Conservation (phyloP, 139 green algal species). For the Coccomyxa sp. region DNA sequence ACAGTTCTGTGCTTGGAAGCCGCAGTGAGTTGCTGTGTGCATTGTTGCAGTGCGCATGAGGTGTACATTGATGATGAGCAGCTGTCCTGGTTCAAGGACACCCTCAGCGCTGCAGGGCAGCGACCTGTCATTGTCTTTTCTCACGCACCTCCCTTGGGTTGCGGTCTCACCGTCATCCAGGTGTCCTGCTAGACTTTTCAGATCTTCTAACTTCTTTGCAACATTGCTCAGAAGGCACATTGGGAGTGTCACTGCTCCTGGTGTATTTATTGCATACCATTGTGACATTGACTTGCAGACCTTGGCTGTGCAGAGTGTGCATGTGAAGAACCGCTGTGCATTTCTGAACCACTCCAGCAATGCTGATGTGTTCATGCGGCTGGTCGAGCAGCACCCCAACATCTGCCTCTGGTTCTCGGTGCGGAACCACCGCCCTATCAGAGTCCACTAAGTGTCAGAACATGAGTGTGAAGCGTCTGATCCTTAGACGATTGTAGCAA, state of each 20-base stretch:
- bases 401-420: conserved; percentile 69
- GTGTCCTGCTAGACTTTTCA: background rate
- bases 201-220: background rate
- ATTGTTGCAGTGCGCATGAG: conserved; percentile 23
- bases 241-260: background rate
- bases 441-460: too few relatives aligned
- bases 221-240: background rate
- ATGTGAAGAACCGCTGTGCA: conserved; percentile 82
- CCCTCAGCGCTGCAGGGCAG: conserved; percentile 25
- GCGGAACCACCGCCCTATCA: background rate
- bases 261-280: background rate
- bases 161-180: conserved; percentile 58
- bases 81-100: conserved; percentile 56
- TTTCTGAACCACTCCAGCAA: conserved; percentile 54
- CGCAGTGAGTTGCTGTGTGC: background rate
- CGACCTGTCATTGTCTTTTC: conserved; percentile 67
- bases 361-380: conserved; percentile 53
- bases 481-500: background rate
- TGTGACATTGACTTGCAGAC: background rate
- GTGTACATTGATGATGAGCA: conserved; percentile 77
- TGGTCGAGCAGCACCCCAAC: conserved; percentile 56
- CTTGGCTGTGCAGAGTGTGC: conserved; percentile 49
- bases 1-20: too few relatives aligned
- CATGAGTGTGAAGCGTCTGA: background rate
- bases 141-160: conserved; percentile 72